These are phyloP conservation scores for Lactifluus pinguis DNA, from an alignment of 768 basidiomycete genomes.

Conservation along the genomic window DNA sequence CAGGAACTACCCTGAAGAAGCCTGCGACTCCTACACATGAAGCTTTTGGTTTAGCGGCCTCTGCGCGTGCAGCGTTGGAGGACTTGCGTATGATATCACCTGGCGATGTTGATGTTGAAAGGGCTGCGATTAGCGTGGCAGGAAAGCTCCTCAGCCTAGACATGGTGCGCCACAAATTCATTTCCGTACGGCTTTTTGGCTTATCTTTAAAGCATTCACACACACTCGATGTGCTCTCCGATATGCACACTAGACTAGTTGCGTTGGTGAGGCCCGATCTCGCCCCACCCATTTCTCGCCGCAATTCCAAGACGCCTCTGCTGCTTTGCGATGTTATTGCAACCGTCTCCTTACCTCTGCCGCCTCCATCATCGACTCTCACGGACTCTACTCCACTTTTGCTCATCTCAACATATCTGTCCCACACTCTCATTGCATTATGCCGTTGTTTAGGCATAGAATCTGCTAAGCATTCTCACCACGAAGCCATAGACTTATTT, in stretches of 20 bases:
- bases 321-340: neutral
- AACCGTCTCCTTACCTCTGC: slow-evolving; percentile 38
- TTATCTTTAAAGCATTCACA: slow-evolving; percentile 39
- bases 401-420: slow-evolving; percentile 51
- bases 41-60: slow-evolving; percentile 30
- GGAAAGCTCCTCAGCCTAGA: slow-evolving; percentile 62
- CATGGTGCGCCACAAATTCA: slow-evolving; percentile 43
- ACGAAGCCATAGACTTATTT: slow-evolving; percentile 23
- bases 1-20: slow-evolving; percentile 22
- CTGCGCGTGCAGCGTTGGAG: slow-evolving; percentile 38
- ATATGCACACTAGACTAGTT: slow-evolving; percentile 39
- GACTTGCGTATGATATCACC: slow-evolving; percentile 38
- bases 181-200: neutral
- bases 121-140: slow-evolving; percentile 57
- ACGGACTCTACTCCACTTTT: slow-evolving; percentile 33
- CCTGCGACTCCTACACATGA: slow-evolving; percentile 20
- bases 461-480: slow-evolving; percentile 12
- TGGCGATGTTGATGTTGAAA: slow-evolving; percentile 56
- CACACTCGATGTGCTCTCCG: slow-evolving; percentile 37
- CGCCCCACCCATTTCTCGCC: neutral
- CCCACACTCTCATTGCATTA: slow-evolving; percentile 42
- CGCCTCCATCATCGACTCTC: slow-evolving; percentile 26
- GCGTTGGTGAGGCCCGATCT: slow-evolving; percentile 18
- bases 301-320: slow-evolving; percentile 18
- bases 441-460: slow-evolving; percentile 22